Conservation (phyloP, 2,329 filamentous ascomycete species). For the Phaeosphaeriaceae sp. region DNA sequence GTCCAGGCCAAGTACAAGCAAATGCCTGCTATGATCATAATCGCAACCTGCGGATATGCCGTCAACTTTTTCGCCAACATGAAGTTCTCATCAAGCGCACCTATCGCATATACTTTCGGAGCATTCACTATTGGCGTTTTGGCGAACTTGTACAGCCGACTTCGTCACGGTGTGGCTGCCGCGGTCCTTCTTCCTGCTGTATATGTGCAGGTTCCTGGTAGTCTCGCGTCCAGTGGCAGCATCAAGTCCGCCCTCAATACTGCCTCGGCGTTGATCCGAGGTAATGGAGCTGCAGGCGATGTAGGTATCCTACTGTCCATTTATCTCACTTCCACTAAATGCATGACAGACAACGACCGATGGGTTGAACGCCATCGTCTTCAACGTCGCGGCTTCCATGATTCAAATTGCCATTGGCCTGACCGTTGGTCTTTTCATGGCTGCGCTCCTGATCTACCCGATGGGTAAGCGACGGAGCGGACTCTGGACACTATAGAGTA, state of each 20-base stretch:
- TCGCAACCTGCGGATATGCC: constrained; percentile 74
- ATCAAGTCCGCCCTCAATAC: constrained; percentile 38
- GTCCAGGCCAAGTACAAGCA: constrained; percentile 84
- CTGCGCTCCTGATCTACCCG: constrained; percentile 57
- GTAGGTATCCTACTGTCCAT: constrained; percentile 16
- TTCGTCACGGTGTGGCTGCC: constrained; percentile 60
- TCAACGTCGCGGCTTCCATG: constrained; percentile 57
- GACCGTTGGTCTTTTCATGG: constrained; percentile 58
- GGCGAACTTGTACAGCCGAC: constrained; percentile 77
- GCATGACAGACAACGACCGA: constrained; percentile 22
- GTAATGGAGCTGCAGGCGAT: constrained; percentile 17
- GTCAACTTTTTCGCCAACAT: constrained; percentile 77
- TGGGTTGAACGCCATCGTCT: constrained; percentile 34
- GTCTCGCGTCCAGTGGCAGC: constrained; percentile 38
- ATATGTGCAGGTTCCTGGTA: constrained; percentile 43
- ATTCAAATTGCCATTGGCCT: constrained; percentile 61
- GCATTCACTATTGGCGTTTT: constrained; percentile 77
- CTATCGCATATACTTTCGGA: constrained; percentile 78
- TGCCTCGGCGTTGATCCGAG: constrained; percentile 35
- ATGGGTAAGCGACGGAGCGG: constrained; percentile 56
- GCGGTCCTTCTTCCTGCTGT: constrained; percentile 41
- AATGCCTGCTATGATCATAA: constrained; percentile 75
- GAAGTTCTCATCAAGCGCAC: constrained; percentile 71
- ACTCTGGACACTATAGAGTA: constrained; percentile 42
- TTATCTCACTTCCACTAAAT: constrained; percentile 3